Percentiles rank a stretch among this genome's conserved stretches.
Evolutionary conservation across 148 eudicot genomes (phyloP).

Genomic region (Rhododendron simsii): DNA sequence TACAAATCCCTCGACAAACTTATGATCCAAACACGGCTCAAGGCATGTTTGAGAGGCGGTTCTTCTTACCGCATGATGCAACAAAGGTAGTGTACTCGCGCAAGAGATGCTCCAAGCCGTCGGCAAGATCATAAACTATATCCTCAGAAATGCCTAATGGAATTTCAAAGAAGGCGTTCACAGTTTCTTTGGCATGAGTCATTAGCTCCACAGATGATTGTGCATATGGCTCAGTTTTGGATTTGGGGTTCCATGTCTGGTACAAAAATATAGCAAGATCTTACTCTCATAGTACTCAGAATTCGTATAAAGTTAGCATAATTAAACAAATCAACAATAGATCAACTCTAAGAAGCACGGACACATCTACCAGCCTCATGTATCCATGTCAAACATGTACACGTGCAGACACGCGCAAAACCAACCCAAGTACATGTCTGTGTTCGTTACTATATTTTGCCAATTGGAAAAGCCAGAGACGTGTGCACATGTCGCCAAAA

Average conservation of each 20-base stretch:
- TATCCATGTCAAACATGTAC: too few species aligned
- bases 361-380: too few species aligned
- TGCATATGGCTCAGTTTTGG: conserved; percentile 86
- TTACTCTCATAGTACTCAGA: neutral
- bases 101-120: conserved; percentile 61
- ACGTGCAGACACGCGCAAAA: neutral
- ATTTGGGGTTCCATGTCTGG: conserved; percentile 96
- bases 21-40: neutral
- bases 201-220: conserved; percentile 69
- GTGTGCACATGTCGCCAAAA: neutral
- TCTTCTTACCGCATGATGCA: conserved; percentile 75
- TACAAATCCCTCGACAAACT: neutral
- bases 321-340: neutral
- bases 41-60: neutral
- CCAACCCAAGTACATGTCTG: neutral
- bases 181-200: conserved; percentile 48
- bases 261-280: conserved; percentile 7
- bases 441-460: too few species aligned
- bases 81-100: conserved; percentile 70
- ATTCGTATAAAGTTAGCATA: neutral
- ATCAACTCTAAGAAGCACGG: neutral
- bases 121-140: conserved; percentile 54
- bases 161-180: conserved; percentile 71
- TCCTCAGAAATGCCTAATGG: conserved; percentile 64
- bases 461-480: neutral